Conservation (phyloP, 345 rosid genomes). For the Syzygium jambos region DNA sequence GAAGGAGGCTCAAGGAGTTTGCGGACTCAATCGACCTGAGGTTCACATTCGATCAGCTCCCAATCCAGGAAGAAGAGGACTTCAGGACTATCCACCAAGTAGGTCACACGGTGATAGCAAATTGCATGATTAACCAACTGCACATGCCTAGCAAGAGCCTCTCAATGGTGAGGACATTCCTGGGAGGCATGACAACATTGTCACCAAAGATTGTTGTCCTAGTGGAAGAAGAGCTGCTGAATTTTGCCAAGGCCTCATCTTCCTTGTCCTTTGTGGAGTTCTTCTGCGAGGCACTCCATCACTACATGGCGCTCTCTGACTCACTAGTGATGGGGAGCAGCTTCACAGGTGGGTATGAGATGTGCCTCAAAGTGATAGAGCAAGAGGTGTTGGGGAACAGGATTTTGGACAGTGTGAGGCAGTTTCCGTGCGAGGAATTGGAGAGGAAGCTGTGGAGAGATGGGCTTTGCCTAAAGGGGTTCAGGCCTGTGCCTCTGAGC, state of each 20-base stretch:
- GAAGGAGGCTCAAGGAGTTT: slow-evolving; percentile 12
- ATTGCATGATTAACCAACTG: slow-evolving; percentile 13
- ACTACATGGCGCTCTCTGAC: slow-evolving; percentile 15
- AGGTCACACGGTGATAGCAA: not conserved
- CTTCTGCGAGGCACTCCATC: slow-evolving; percentile 18
- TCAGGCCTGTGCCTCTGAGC: slow-evolving; percentile 9
- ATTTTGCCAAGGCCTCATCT: not conserved
- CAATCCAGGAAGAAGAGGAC: slow-evolving; percentile 1
- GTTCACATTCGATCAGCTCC: slow-evolving; percentile 6
- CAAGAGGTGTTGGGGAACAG: slow-evolving; percentile 9
- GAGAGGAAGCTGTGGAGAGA: slow-evolving; percentile 3
- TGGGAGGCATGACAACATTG: slow-evolving; percentile 3
- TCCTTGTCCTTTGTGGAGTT: slow-evolving; percentile 10
- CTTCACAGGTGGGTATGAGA: not conserved
- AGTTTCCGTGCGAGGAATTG: slow-evolving; percentile 10
- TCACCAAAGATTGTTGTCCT: slow-evolving; percentile 5
- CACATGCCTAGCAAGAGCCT: slow-evolving; percentile 6
- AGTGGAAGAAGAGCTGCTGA: slow-evolving; percentile 8
- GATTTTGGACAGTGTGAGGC: slow-evolving; percentile 5
- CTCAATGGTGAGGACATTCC: slow-evolving; percentile 7
- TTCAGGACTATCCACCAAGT: not conserved
- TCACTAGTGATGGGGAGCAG: slow-evolving; percentile 3
- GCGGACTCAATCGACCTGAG: slow-evolving; percentile 3
- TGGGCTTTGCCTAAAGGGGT: slow-evolving; percentile 2
- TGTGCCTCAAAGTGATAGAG: slow-evolving; percentile 12